phyloP scores from a whole-genome alignment of 2,329 filamentous ascomycete species.

The Exophiala viscosa region DNA sequence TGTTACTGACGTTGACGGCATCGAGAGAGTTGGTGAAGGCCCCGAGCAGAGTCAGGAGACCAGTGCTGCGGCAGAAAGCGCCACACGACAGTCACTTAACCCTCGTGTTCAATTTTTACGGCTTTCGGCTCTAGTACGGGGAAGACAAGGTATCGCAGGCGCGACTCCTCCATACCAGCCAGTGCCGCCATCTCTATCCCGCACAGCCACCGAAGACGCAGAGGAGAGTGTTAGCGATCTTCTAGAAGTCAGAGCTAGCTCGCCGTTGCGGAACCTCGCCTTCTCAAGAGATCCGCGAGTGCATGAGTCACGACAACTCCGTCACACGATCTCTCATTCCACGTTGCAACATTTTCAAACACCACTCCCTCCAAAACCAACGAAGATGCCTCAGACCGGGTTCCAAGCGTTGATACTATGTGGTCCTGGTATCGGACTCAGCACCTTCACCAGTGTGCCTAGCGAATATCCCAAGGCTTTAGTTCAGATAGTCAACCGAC shows the following conservation, averaged over 20 bases:
- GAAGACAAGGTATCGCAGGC: constrained; percentile 21
- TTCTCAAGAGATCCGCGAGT: constrained; percentile 15
- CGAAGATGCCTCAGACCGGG: constrained; percentile 34
- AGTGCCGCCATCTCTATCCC: constrained; percentile 22
- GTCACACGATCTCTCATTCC: constrained; percentile 1
- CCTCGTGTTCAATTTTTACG: constrained; percentile 26
- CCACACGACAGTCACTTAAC: constrained; percentile 15
- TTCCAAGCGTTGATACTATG: constrained; percentile 49
- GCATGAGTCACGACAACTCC: constrained; percentile 19
- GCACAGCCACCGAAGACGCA: constrained; percentile 9
- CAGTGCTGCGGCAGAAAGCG: constrained; percentile 4
- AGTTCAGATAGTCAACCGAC: constrained; percentile 48
- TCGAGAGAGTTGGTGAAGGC: constrained; percentile 13
- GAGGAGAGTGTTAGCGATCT: constrained; percentile 1
- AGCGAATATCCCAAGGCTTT: constrained; percentile 49
- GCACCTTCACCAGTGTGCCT: constrained; percentile 49
- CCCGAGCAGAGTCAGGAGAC: constrained; percentile 22
- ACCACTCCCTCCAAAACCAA: constrained; percentile 4
- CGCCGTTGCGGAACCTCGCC: constrained; percentile 26
- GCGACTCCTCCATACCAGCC: constrained; percentile 26
- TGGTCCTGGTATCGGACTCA: constrained; percentile 47
- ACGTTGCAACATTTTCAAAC: not conserved
- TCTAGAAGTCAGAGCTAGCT: constrained; percentile 6
- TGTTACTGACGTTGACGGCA: constrained; percentile 23
- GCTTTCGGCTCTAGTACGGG: constrained; percentile 21